Conservation (phyloP, 2,329 filamentous ascomycete species). For the Alternaria brassicicola region DNA sequence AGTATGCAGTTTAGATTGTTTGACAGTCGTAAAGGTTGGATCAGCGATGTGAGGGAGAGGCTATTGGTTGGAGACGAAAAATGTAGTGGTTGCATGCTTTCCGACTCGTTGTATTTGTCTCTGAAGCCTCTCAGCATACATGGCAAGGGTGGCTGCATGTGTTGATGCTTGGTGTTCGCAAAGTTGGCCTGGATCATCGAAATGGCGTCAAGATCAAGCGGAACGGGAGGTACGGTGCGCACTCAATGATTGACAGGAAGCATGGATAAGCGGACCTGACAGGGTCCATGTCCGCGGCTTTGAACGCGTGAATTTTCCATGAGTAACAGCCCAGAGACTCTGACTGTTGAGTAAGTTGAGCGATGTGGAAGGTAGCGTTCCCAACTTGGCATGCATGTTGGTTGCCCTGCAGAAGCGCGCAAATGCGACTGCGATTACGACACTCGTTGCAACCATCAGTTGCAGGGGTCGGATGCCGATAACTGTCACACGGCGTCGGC, state of each 20-base stretch:
- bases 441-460: conserved; percentile 6
- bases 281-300: conserved; percentile 7
- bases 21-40: not conserved
- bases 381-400: not conserved
- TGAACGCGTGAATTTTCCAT: conserved; percentile 5
- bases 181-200: conserved; percentile 3
- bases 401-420: not conserved
- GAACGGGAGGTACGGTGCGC: conserved; percentile 19
- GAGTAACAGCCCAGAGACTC: conserved; percentile 3
- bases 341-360: not conserved
- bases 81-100: conserved; percentile 10
- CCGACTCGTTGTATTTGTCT: conserved; percentile 1
- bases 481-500: conserved; percentile 8
- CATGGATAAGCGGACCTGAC: conserved; percentile 11
- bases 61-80: not conserved
- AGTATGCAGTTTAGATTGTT: conserved; percentile 11
- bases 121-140: not conserved
- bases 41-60: not conserved
- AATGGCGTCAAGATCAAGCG: conserved; percentile 5
- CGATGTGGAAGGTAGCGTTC: not conserved
- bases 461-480: conserved; percentile 8
- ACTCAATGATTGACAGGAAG: conserved; percentile 9
- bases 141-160: not conserved
- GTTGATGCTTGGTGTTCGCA: conserved; percentile 1
- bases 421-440: conserved; percentile 3